Conservation (phyloP, 352 stramenopile genomes). For the Pythium pyrilobum region DNA sequence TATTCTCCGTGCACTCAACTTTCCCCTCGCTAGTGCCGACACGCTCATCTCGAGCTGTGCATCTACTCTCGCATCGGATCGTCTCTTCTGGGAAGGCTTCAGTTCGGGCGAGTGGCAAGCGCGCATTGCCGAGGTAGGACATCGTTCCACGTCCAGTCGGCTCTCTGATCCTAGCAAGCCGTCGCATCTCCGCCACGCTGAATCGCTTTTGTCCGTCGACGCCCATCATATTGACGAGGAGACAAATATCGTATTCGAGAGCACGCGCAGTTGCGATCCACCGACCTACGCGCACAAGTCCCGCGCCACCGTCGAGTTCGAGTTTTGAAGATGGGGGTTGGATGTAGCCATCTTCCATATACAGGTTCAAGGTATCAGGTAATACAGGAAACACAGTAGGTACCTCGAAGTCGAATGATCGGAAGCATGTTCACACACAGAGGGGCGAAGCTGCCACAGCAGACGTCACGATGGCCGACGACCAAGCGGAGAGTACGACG, state of each 20-base stretch:
- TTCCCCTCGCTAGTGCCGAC: slow-evolving; percentile 30
- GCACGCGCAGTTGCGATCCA: not conserved
- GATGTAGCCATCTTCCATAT: slow-evolving; percentile 13
- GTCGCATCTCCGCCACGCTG: not conserved
- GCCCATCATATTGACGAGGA: slow-evolving; percentile 1
- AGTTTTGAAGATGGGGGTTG: not conserved
- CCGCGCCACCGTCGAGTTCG: not conserved
- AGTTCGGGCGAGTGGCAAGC: slow-evolving; percentile 35
- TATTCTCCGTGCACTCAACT: slow-evolving; percentile 36
- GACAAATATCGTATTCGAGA: slow-evolving; percentile 1
- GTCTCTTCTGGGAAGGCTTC: slow-evolving; percentile 35
- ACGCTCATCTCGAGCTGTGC: slow-evolving; percentile 23
- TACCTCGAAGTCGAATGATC: no score
- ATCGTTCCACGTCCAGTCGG: no score
- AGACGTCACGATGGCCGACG: slow-evolving; percentile 2
- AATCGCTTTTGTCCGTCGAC: slow-evolving; percentile 9
- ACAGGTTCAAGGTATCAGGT: slow-evolving; percentile 9
- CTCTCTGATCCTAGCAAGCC: no score
- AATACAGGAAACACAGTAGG: slow-evolving; percentile 15
- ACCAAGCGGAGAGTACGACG: not conserved
- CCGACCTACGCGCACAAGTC: not conserved
- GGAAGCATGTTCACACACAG: no score
- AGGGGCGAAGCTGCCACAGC: no score
- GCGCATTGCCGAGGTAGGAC: no score
- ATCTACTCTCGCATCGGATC: slow-evolving; percentile 18